Evolutionary conservation across 108 stramenopile species (phyloP).

Genomic region (Parietichytrium sp.): DNA sequence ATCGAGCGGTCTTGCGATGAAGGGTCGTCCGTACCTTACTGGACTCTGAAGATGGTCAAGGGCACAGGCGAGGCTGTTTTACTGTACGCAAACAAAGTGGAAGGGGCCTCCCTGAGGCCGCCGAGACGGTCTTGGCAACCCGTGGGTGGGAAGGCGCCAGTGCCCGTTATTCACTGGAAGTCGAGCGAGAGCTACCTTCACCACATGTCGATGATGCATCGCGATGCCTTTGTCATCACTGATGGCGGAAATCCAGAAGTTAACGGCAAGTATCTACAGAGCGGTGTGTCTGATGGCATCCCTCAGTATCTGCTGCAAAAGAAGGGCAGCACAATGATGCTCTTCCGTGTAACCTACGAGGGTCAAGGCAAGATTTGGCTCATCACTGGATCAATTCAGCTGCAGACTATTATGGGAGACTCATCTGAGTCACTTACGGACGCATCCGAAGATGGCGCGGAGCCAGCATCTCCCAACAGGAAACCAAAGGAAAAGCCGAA

Average conservation of each 20-base stretch:
- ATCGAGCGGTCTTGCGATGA: not conserved
- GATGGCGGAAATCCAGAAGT: not conserved
- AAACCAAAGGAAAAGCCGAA: not conserved
- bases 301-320: constrained; percentile 27
- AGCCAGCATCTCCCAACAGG: no score
- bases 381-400: not conserved
- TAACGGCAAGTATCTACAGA: not conserved
- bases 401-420: not conserved
- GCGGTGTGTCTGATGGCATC: not conserved
- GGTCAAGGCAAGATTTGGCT: constrained; percentile 13
- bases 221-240: constrained; percentile 28
- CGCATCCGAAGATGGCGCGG: not conserved
- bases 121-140: not conserved
- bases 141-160: not conserved
- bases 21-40: not conserved
- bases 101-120: constrained; percentile 15
- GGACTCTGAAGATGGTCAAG: constrained; percentile 6
- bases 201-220: constrained; percentile 11
- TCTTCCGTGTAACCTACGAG: not conserved
- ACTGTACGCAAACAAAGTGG: not conserved
- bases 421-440: not conserved
- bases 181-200: constrained; percentile 1
- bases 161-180: not conserved
- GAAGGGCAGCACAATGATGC: not conserved
- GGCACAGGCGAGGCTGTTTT: not conserved